Evolutionary conservation across 2,329 filamentous ascomycete genomes (phyloP), one percentile per base, ranked within the genome.

Genomic region (Coniochaeta pulveracea): DNA sequence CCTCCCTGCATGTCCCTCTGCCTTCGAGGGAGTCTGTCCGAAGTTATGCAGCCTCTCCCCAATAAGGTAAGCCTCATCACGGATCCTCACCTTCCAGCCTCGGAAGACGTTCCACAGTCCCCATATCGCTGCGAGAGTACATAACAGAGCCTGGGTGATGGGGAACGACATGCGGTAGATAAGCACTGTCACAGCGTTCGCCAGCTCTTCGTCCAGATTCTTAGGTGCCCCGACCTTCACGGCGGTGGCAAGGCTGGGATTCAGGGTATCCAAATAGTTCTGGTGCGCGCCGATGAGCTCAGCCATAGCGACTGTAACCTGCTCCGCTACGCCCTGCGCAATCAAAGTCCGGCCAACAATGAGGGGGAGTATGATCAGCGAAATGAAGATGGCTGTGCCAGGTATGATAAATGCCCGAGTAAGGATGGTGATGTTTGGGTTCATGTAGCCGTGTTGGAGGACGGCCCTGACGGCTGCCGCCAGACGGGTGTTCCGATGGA

Each of bases 41-140:
- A 95, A 93, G 55, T 98, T 98, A 60, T 98, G 93, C 48, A 98
- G 58, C 38, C 88, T 65, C 60, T 98, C 89, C 3, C 91, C 91
- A 49, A 96, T 91, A 27, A 98, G 63, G 54, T 98, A 98, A 1
- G 93, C 88, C 57, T 98, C 93, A 54, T 98, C 93, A 24, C 85
- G 69, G 29, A 98, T 85, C 37, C 80, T 74, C 37, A 77, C 67
- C 46, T 83, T 76, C 88, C 89, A 96, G 14, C 74, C 63, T 29
- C 72, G 70, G 33, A 91, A 69, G 34, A 85, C 69, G 28, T 69
- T 58, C 7, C 70, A 49, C n/a, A 79, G 50, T 9, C 69, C 66
- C 48, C 63, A 69, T 7, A 70, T 48, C 2, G 58, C 51, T 19
- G 66, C 54, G 4, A 62, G 46, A 4, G 56, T 47, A 5, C 71